These are phyloP conservation scores for Zea mays DNA, from an alignment of 176 grass and related monocot species.

Conservation along the genomic window DNA sequence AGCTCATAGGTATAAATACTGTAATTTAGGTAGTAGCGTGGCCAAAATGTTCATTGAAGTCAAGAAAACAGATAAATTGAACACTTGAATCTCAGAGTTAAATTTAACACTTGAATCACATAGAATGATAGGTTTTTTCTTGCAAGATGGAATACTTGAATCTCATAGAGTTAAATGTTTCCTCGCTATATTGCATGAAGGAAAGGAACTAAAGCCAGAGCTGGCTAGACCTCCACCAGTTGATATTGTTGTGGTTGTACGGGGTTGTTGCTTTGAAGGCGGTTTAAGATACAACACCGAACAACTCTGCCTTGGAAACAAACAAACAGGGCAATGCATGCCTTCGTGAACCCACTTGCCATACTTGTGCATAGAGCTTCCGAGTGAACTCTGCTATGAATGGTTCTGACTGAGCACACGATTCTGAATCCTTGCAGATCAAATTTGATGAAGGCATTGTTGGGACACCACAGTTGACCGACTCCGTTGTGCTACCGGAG, in stretches of 20 bases:
- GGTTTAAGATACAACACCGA: background rate
- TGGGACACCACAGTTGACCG: slow-evolving; percentile 88
- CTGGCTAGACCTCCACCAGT: background rate
- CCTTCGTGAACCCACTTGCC: background rate
- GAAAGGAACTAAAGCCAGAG: background rate
- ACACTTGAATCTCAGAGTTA: background rate
- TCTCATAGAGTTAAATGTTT: background rate
- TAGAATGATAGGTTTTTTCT: background rate
- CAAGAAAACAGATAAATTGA: background rate
- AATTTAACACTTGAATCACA: background rate
- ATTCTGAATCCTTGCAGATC: slow-evolving; percentile 54
- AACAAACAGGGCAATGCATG: background rate
- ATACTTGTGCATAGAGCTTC: background rate
- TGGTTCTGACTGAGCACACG: background rate
- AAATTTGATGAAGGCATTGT: slow-evolving; percentile 86
- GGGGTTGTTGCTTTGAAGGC: background rate
- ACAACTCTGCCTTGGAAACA: background rate
- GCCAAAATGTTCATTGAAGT: background rate
- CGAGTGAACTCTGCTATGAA: background rate
- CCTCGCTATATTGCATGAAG: background rate
- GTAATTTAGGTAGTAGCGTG: background rate
- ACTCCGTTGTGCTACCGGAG: slow-evolving; percentile 77
- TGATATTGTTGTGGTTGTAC: background rate
- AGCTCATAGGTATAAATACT: background rate
- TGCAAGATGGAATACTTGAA: background rate